A percentile compares a stretch with the other conserved stretches of the same genome.
phyloP scores from a whole-genome alignment of 73 alveolate genomes.

The Stentor coeruleus region DNA sequence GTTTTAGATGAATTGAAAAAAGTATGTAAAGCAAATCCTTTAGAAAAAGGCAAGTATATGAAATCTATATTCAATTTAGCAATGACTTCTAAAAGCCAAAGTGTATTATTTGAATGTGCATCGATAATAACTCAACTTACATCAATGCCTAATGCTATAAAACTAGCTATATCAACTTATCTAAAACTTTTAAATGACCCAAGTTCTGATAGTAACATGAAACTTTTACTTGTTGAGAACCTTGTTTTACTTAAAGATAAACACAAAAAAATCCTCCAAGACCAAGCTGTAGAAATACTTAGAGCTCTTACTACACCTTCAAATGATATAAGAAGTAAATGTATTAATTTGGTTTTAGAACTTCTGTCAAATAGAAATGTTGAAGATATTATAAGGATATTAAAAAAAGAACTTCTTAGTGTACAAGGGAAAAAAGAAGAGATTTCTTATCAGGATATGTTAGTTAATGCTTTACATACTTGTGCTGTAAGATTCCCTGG shows the following conservation, averaged over 20 bases:
- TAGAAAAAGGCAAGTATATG: conserved; percentile 60
- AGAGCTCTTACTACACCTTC: conserved; percentile 55
- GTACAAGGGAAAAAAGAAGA: conserved; percentile 25
- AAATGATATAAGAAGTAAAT: conserved; percentile 64
- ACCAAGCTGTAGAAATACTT: conserved; percentile 57
- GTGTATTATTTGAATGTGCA: conserved; percentile 83
- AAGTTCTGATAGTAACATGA: conserved; percentile 74
- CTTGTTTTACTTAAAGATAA: conserved; percentile 32
- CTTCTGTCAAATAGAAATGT: conserved; percentile 66
- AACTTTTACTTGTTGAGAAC: conserved; percentile 68
- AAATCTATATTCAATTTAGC: conserved; percentile 64
- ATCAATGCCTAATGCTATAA: conserved; percentile 66
- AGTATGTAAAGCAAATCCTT: conserved; percentile 74
- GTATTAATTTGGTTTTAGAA: conserved; percentile 77
- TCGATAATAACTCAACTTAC: conserved; percentile 68
- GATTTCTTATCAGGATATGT: conserved; percentile 29
- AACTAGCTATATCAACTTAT: conserved; percentile 66
- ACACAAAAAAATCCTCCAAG: conserved; percentile 54
- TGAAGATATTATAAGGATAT: conserved; percentile 57
- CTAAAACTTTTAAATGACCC: conserved; percentile 61
- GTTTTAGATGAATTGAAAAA: conserved; percentile 75
- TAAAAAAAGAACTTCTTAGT: conserved; percentile 12
- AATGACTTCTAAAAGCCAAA: conserved; percentile 58
- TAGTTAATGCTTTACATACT: conserved; percentile 41
- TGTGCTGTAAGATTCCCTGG: conserved; percentile 54